Conservation (phyloP, 805 yeast species). For the Brettanomyces nanus region DNA sequence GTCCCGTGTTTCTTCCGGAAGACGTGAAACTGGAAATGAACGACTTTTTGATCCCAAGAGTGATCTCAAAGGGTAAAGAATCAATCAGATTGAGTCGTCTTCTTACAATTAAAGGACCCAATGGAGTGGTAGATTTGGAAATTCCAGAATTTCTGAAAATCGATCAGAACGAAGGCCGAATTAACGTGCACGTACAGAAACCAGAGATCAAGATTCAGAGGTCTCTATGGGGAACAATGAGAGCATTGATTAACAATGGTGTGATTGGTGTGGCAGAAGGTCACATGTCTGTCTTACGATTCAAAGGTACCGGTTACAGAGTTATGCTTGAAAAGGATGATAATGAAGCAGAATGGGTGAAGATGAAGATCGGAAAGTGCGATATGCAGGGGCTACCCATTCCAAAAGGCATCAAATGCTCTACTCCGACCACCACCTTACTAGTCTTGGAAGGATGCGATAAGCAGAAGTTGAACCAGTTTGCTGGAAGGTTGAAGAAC, state of each 20-base stretch:
- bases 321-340: constrained; percentile 56
- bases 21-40: constrained; percentile 46
- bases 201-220: constrained; percentile 61
- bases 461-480: constrained; percentile 77
- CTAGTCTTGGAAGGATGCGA: constrained; percentile 79
- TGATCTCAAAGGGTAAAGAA: constrained; percentile 60
- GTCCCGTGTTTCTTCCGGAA: constrained; percentile 62
- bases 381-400: constrained; percentile 66
- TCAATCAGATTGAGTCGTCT: constrained; percentile 48
- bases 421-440: constrained; percentile 79
- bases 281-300: constrained; percentile 75
- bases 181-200: constrained; percentile 44
- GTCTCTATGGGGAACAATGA: constrained; percentile 91
- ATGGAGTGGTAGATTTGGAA: constrained; percentile 54
- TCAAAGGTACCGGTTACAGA: constrained; percentile 97
- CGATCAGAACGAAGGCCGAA: constrained; percentile 27
- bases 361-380: constrained; percentile 83
- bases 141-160: constrained; percentile 67
- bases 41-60: constrained; percentile 45
- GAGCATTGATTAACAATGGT: constrained; percentile 70
- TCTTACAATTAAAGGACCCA: constrained; percentile 66
- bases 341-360: constrained; percentile 47
- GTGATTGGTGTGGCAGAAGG: constrained; percentile 90
- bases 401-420: constrained; percentile 69
- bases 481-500: constrained; percentile 82